phyloP scores from a whole-genome alignment of 2,329 filamentous ascomycete species.

The Aspergillus eucalypticola region DNA sequence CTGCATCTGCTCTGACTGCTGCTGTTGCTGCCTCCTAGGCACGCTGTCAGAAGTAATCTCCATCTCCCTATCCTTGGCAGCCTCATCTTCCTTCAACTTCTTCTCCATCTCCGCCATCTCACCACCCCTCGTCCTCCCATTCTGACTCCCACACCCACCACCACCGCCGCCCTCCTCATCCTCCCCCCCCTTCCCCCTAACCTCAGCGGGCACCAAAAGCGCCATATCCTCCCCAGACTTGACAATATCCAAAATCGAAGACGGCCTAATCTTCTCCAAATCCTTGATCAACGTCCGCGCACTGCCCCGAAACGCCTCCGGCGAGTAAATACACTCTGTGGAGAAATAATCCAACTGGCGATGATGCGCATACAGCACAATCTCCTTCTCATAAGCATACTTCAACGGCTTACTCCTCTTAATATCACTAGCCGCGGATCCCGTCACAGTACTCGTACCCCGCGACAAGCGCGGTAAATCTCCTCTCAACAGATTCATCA shows the following conservation, averaged over 20 bases:
- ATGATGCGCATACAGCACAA: slow-evolving; percentile 95
- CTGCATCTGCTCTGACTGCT: slow-evolving; percentile 28
- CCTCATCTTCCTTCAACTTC: slow-evolving; percentile 65
- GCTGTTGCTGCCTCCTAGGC: slow-evolving; percentile 21
- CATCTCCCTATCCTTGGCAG: slow-evolving; percentile 61
- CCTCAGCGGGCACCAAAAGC: slow-evolving; percentile 68
- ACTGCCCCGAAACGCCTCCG: slow-evolving; percentile 92
- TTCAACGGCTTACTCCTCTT: slow-evolving; percentile 96
- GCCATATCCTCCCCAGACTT: slow-evolving; percentile 96
- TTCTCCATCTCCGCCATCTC: slow-evolving; percentile 84
- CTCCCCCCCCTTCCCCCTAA: slow-evolving; percentile 37
- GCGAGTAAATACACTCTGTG: slow-evolving; percentile 97
- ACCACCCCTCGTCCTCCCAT: slow-evolving; percentile 65
- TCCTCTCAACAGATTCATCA: slow-evolving; percentile 94
- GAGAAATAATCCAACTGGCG: slow-evolving; percentile 97
- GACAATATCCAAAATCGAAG: slow-evolving; percentile 92
- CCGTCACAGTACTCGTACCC: slow-evolving; percentile 87
- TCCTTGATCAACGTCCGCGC: slow-evolving; percentile 93
- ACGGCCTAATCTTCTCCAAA: slow-evolving; percentile 86
- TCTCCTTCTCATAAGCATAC: slow-evolving; percentile 98
- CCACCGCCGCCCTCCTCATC: slow-evolving; percentile 63
- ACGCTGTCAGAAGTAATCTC: slow-evolving; percentile 56
- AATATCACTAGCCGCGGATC: slow-evolving; percentile 75
- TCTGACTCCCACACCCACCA: slow-evolving; percentile 74
- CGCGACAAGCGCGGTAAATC: slow-evolving; percentile 84